Evolutionary conservation across 208 protist species (phyloP), one percentile per base, ranked within the genome.

Genomic region (Acanthamoeba divionensis): DNA sequence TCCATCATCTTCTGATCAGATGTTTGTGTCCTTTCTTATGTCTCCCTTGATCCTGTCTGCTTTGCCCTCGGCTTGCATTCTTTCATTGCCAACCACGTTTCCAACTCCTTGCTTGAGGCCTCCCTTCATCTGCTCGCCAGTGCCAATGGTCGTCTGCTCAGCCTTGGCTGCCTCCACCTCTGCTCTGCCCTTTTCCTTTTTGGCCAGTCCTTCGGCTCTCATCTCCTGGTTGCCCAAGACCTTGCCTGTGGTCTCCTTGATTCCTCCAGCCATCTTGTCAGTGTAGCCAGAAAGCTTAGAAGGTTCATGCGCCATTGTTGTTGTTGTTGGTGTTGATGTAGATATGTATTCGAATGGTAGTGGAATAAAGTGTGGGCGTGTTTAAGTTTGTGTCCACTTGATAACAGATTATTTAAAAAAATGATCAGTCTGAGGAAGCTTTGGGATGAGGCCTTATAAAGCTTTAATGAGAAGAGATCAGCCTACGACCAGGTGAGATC

Each of bases 221-320:
- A 75, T 75, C 31, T 38, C 18, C 18, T 75, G 21, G 65, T 75
- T 75, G 26, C n/a, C 31, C 29, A 75, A 36, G 18, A 75, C 29
- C 65, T 75, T 26, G 65, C 65, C 65, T n/a, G 65, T 36, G 4
- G 65, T 75, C 31, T 75, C 65, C 65, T 75, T 75, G 6, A 75
- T 26, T 26, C 26, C 65, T n/a, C 65, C 65, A 33, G 41, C 5
- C 24, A 75, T 0, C 31, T 75, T n/a, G 65, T 75, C 65, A 44
- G n/a, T 26, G 26, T 75, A 38, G n/a, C 24, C 65, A 5, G 65
- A 26, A 0, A 36, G 1, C 65, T 75, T 75, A 6, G 55, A 63
- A 0, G 55, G 55, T 24, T 63, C 24, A 4, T 24, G 26, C 0
- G 55, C n/a, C 55, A 63, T 63, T 29, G 55, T 63, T 63, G 55